These are phyloP conservation scores for Tilletia walkeri DNA, from an alignment of 1,284 basidiomycete genomes.

Conservation along the genomic window DNA sequence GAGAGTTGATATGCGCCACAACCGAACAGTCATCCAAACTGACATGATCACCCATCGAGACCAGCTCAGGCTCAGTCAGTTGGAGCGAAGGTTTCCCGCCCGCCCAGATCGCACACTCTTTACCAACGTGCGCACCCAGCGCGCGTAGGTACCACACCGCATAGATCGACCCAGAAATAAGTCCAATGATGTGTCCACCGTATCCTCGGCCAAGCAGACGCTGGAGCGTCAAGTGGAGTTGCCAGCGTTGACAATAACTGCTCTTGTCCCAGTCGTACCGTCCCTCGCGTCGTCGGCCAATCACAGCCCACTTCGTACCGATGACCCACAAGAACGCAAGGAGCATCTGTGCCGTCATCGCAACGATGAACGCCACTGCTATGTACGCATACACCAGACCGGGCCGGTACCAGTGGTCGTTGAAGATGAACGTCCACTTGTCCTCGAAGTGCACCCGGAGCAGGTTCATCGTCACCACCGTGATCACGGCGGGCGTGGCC, in stretches of 20 bases:
- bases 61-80: conserved; percentile 54
- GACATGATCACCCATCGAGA: conserved; percentile 53
- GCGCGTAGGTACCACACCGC: conserved; percentile 53
- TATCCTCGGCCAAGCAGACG: conserved; percentile 47
- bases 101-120: conserved; percentile 53
- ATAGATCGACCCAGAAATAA: conserved; percentile 47
- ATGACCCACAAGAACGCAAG: conserved; percentile 51
- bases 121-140: conserved; percentile 50
- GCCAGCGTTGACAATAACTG: conserved; percentile 56
- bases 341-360: conserved; percentile 44
- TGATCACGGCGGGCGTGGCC: conserved; percentile 51
- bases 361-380: conserved; percentile 47
- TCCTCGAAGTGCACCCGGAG: conserved; percentile 40
- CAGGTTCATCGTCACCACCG: conserved; percentile 48
- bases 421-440: conserved; percentile 36
- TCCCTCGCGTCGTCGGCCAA: conserved; percentile 53
- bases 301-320: conserved; percentile 52
- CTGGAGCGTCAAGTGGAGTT: conserved; percentile 51
- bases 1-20: conserved; percentile 55
- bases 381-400: conserved; percentile 51
- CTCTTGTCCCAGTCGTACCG: conserved; percentile 56
- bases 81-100: conserved; percentile 54
- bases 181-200: conserved; percentile 52
- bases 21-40: conserved; percentile 54
- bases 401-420: conserved; percentile 54